A percentile compares a stretch with the other conserved stretches of the same genome.
Conservation (phyloP, 2,329 filamentous ascomycete genomes). For the Nemania sp. region DNA sequence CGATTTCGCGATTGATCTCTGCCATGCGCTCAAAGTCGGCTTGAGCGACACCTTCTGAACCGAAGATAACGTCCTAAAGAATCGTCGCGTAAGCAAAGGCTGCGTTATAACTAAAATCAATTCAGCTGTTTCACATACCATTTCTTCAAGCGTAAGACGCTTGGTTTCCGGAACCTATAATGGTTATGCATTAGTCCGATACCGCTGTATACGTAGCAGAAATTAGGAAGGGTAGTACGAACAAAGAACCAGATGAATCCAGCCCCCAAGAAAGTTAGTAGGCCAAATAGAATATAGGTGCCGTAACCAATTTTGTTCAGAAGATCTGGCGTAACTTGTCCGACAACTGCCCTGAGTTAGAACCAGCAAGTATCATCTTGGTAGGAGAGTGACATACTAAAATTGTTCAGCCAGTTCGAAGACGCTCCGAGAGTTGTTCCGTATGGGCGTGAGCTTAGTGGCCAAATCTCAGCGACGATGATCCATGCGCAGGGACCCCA, state of each 20-base stretch:
- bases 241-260: conserved; percentile 66
- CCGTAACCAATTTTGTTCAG: conserved; percentile 66
- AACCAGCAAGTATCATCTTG: not conserved
- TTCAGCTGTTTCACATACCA: conserved; percentile 45
- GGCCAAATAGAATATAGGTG: conserved; percentile 72
- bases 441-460: conserved; percentile 68
- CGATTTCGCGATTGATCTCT: conserved; percentile 73
- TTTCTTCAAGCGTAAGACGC: conserved; percentile 65
- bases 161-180: conserved; percentile 60
- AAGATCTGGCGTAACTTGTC: conserved; percentile 71
- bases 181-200: not conserved
- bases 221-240: not conserved
- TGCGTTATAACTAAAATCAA: not conserved
- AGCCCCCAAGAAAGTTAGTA: conserved; percentile 65
- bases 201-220: no score
- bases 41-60: conserved; percentile 65
- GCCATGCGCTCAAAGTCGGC: conserved; percentile 71
- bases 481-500: conserved; percentile 80
- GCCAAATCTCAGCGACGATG: conserved; percentile 75
- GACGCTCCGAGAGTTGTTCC: conserved; percentile 70
- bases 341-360: conserved; percentile 54
- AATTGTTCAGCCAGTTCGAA: conserved; percentile 63
- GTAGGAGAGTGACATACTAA: conserved; percentile 41
- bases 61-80: conserved; percentile 66
- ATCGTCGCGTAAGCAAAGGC: not conserved